These are phyloP conservation scores for Yamadazyma takamatsuzukensis DNA, from an alignment of 805 yeast genomes.

Conservation along the genomic window DNA sequence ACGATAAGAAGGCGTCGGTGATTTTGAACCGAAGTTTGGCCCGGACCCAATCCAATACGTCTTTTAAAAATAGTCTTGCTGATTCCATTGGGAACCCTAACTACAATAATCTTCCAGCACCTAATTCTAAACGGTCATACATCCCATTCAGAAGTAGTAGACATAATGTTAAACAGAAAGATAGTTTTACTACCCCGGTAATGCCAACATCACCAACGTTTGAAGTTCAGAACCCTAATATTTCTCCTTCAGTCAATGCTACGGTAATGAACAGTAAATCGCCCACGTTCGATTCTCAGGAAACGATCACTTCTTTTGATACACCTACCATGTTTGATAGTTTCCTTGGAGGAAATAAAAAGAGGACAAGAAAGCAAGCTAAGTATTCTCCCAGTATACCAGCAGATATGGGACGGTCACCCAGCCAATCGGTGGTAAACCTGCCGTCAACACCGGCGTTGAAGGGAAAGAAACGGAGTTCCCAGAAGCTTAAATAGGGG, in stretches of 20 bases:
- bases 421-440: too few species aligned
- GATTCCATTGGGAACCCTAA: slow-evolving; percentile 47
- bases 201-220: slow-evolving; percentile 19
- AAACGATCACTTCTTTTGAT: slow-evolving; percentile 2
- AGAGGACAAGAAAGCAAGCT: slow-evolving; percentile 15
- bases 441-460: slow-evolving; percentile 2
- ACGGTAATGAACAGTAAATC: slow-evolving; percentile 9
- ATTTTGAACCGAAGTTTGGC: slow-evolving; percentile 71
- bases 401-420: slow-evolving; percentile 4
- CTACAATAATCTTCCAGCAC: slow-evolving; percentile 9
- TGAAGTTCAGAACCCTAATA: slow-evolving; percentile 11
- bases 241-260: slow-evolving; percentile 13
- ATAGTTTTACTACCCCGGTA: slow-evolving; percentile 21
- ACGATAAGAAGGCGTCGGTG: slow-evolving; percentile 76
- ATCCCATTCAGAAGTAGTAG: slow-evolving; percentile 39
- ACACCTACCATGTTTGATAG: slow-evolving; percentile 22
- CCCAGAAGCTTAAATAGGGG: slow-evolving; percentile 19
- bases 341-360: slow-evolving; percentile 23
- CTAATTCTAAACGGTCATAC: slow-evolving; percentile 29
- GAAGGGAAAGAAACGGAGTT: slow-evolving; percentile 16
- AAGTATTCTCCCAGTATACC: slow-evolving; percentile 13
- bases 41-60: slow-evolving; percentile 68
- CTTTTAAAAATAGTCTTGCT: slow-evolving; percentile 72
- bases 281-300: slow-evolving; percentile 4
- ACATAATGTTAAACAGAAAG: slow-evolving; percentile 16